A percentile compares a stretch with the other conserved stretches of the same genome.
Conservation (phyloP, 768 basidiomycete species). For the Suillus brevipes region DNA sequence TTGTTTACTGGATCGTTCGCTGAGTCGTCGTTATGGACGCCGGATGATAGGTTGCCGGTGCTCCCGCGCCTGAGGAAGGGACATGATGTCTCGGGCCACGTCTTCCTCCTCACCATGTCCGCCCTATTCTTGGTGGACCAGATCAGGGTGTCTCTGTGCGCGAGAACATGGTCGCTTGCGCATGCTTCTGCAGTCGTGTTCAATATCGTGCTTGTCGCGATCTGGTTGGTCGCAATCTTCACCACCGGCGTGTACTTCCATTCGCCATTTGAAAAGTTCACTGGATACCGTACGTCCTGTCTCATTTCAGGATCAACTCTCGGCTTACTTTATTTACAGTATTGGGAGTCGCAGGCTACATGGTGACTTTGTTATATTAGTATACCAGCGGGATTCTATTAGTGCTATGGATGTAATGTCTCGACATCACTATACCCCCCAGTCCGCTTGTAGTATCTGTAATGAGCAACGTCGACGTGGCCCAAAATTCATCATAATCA, state of each 20-base stretch:
- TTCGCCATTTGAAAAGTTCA: conserved; percentile 80
- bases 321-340: conserved; percentile 27
- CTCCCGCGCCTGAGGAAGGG: conserved; percentile 72
- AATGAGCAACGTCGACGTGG: neutral
- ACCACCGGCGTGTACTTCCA: conserved; percentile 94
- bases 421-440: neutral
- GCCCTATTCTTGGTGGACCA: conserved; percentile 79
- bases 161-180: conserved; percentile 38
- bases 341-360: conserved; percentile 38
- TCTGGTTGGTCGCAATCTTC: conserved; percentile 74
- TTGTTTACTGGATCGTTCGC: conserved; percentile 51
- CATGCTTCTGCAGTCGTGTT: conserved; percentile 51
- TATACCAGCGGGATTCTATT: neutral
- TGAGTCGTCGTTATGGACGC: conserved; percentile 17
- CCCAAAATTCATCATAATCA: neutral
- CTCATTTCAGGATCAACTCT: neutral
- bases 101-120: conserved; percentile 84
- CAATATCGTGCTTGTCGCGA: conserved; percentile 48
- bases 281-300: conserved; percentile 70
- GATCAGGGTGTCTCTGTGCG: conserved; percentile 54
- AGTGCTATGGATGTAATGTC: neutral
- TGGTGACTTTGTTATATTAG: conserved; percentile 29
- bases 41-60: conserved; percentile 43
- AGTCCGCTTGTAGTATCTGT: neutral
- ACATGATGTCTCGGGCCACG: conserved; percentile 92